These are phyloP conservation scores for Beta corolliflora DNA, from an alignment of 179 eudicot genomes.

Conservation along the genomic window DNA sequence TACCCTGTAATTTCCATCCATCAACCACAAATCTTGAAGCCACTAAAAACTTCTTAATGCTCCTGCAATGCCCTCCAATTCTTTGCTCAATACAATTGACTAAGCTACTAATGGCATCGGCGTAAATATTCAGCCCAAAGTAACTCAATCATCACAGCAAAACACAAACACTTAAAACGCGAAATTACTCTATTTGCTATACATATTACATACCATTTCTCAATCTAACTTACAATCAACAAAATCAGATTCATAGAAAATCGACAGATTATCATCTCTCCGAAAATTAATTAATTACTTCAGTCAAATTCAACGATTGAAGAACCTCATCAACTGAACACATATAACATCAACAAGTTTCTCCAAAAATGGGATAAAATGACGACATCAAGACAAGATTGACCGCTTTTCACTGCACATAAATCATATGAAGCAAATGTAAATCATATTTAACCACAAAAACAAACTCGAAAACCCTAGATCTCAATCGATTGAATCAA, in stretches of 20 bases:
- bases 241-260: not conserved
- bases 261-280: not conserved
- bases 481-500: conserved; percentile 1
- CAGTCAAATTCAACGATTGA: not conserved
- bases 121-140: not conserved
- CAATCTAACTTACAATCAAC: not conserved
- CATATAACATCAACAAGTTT: not conserved
- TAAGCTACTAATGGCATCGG: not conserved
- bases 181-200: not conserved
- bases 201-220: not conserved
- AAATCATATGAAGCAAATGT: not conserved
- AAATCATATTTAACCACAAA: not conserved
- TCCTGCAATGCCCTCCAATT: not conserved
- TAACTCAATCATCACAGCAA: not conserved
- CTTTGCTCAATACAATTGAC: not conserved
- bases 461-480: conserved; percentile 11
- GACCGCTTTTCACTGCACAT: not conserved
- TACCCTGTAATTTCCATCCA: not conserved
- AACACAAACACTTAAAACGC: not conserved
- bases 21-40: not conserved
- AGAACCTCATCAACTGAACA: not conserved
- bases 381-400: not conserved
- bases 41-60: not conserved
- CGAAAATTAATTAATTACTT: not conserved
- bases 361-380: not conserved